Evolutionary conservation across 805 yeast genomes (phyloP).

Genomic region (Kuraishia borneana): DNA sequence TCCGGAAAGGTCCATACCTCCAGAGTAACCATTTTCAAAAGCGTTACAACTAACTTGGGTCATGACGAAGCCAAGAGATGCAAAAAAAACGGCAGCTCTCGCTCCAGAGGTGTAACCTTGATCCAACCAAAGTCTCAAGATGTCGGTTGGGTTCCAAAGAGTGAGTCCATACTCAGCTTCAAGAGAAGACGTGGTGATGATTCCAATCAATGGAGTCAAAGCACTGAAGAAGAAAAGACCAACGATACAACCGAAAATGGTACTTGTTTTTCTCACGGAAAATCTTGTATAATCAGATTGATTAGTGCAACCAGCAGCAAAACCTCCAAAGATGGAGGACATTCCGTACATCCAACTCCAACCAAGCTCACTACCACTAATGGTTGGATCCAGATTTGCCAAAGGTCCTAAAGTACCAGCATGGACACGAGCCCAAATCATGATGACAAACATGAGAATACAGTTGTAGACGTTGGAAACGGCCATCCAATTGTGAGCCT

Average conservation of each 20-base stretch:
- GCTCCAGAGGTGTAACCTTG: slow-evolving; percentile 24
- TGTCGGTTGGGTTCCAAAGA: slow-evolving; percentile 35
- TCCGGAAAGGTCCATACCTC: slow-evolving; percentile 40
- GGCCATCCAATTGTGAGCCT: slow-evolving; percentile 7
- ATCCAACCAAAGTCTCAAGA: slow-evolving; percentile 26
- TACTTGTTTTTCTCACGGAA: slow-evolving; percentile 6
- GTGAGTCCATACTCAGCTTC: slow-evolving; percentile 11
- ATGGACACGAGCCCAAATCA: slow-evolving; percentile 1
- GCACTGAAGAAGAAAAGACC: slow-evolving; percentile 15
- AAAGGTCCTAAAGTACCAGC: not conserved
- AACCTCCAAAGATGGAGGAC: slow-evolving; percentile 24
- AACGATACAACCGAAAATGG: slow-evolving; percentile 15
- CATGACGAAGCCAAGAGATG: slow-evolving; percentile 23
- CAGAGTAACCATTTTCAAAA: slow-evolving; percentile 28
- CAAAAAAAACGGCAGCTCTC: slow-evolving; percentile 39
- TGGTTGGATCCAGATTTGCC: not conserved
- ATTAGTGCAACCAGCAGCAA: slow-evolving; percentile 27
- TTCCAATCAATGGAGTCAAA: slow-evolving; percentile 32
- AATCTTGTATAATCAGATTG: slow-evolving; percentile 24
- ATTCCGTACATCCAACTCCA: slow-evolving; percentile 33
- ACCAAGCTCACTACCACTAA: slow-evolving; percentile 9
- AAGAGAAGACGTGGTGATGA: slow-evolving; percentile 31
- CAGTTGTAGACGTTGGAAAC: not conserved
- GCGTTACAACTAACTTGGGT: slow-evolving; percentile 28
- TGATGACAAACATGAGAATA: not conserved